Evolutionary conservation across 176 grass and related monocot genomes (phyloP).

Genomic region (Miscanthus lutarioriparius): DNA sequence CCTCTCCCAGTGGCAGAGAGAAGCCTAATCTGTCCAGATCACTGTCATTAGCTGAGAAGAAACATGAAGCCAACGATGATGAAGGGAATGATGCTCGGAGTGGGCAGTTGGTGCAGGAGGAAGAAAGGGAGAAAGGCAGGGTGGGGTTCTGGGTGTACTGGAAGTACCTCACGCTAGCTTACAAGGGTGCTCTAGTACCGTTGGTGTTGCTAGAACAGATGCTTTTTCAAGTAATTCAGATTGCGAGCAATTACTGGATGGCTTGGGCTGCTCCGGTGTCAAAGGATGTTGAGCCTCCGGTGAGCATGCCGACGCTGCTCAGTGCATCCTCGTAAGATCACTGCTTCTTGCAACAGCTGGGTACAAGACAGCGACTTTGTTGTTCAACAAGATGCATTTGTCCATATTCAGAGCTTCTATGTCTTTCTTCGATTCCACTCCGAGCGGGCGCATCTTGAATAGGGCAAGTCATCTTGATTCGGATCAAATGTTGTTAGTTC

Average conservation of each 20-base stretch:
- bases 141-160: slow-evolving; percentile 93
- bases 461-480: slow-evolving; percentile 47
- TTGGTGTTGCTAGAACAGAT: slow-evolving; percentile 67
- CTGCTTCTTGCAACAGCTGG: slow-evolving; percentile 67
- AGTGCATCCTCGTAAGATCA: slow-evolving; percentile 54
- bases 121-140: slow-evolving; percentile 89
- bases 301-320: slow-evolving; percentile 58
- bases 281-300: slow-evolving; percentile 49
- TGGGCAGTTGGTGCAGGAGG: slow-evolving; percentile 84
- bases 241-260: slow-evolving; percentile 95
- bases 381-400: slow-evolving; percentile 80
- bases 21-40: slow-evolving; percentile 20
- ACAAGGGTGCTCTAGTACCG: slow-evolving; percentile 76
- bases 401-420: slow-evolving; percentile 89
- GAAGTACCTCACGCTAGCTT: slow-evolving; percentile 77
- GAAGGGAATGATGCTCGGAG: slow-evolving; percentile 11
- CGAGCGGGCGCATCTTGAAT: slow-evolving; percentile 76
- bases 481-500: neutral
- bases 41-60: slow-evolving; percentile 35
- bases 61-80: slow-evolving; percentile 39
- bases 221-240: slow-evolving; percentile 83
- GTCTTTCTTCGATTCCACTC: slow-evolving; percentile 93
- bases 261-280: slow-evolving; percentile 78
- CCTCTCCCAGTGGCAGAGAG: neutral
- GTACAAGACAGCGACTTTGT: slow-evolving; percentile 72